Percentiles rank a stretch among this genome's conserved stretches.
Evolutionary conservation across 148 eudicot genomes (phyloP).

Genomic region (Cornus florida): DNA sequence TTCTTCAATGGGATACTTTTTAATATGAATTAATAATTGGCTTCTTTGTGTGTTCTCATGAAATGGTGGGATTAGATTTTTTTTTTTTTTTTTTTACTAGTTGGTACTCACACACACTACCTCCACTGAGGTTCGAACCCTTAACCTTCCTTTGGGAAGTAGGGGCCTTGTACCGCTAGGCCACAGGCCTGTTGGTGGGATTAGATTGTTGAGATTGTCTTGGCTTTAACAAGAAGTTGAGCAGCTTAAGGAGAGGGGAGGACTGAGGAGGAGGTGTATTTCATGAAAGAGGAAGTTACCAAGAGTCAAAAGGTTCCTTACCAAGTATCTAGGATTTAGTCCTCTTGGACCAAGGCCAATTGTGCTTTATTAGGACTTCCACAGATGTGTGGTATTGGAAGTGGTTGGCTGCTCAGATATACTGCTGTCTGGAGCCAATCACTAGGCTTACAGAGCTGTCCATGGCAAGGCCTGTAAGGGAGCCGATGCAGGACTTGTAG

Average conservation of each 20-base stretch:
- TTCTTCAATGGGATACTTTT: too few relatives aligned
- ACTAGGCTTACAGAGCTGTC: background rate
- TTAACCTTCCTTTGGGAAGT: too few relatives aligned
- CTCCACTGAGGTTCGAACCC: too few relatives aligned
- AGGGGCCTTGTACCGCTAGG: too few relatives aligned
- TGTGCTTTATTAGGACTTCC: background rate
- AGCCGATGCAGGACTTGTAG: background rate
- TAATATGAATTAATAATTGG: background rate
- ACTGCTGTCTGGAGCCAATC: too few relatives aligned
- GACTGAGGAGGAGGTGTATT: background rate
- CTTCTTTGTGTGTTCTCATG: too few relatives aligned
- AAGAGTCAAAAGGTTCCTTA: background rate
- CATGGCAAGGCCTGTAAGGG: background rate
- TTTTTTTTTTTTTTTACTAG: too few relatives aligned
- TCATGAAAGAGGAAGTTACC: background rate
- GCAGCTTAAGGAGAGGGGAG: background rate
- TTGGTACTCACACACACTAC: too few relatives aligned
- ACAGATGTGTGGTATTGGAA: too few relatives aligned
- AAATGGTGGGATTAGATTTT: background rate
- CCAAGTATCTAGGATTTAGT: background rate
- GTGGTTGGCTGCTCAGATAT: too few relatives aligned
- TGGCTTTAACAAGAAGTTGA: conserved; percentile 1
- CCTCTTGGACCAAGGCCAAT: background rate
- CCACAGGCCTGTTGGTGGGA: too few relatives aligned
- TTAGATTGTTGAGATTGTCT: background rate